Evolutionary conservation across 1,139 yeast species (phyloP).

Genomic region (Entelexis sorbosivorans): DNA sequence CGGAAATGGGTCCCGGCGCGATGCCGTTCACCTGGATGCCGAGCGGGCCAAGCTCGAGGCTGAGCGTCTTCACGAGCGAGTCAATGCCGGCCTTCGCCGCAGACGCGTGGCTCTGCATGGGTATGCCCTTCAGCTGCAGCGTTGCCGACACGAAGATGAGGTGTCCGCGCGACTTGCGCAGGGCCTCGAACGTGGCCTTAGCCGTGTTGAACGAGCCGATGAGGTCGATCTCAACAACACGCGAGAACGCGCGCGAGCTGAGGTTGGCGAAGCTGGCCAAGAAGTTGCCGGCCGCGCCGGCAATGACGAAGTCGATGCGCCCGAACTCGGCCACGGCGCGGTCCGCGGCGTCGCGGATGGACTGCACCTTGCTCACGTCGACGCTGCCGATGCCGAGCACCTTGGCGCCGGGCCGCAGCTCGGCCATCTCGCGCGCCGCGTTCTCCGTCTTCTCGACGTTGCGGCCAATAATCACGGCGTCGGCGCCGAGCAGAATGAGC

Average conservation of each 20-base stretch:
- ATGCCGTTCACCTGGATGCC: constrained; percentile 72
- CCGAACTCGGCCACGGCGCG: constrained; percentile 57
- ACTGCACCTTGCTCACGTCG: constrained; percentile 63
- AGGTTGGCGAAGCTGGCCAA: constrained; percentile 66
- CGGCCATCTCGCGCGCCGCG: constrained; percentile 56
- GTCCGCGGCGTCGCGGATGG: constrained; percentile 51
- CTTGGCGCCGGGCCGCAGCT: constrained; percentile 46
- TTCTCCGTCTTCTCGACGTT: constrained; percentile 49
- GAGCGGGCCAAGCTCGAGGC: constrained; percentile 80
- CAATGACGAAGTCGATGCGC: constrained; percentile 69
- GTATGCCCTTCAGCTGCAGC: constrained; percentile 74
- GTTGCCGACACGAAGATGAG: constrained; percentile 79
- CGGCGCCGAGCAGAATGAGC: constrained; percentile 66
- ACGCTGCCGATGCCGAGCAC: constrained; percentile 54
- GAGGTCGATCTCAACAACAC: constrained; percentile 74
- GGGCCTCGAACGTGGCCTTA: constrained; percentile 62
- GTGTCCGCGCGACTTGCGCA: constrained; percentile 52
- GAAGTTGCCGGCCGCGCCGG: constrained; percentile 95
- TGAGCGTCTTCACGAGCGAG: constrained; percentile 67
- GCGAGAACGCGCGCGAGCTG: constrained; percentile 74
- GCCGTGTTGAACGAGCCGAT: constrained; percentile 79
- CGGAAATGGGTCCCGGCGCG: constrained; percentile 79
- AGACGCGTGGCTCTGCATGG: constrained; percentile 75
- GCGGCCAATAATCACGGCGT: constrained; percentile 78
- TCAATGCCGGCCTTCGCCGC: constrained; percentile 95